phyloP scores from a whole-genome alignment of 495 filamentous ascomycete genomes.

The Haplographium delicatum region DNA sequence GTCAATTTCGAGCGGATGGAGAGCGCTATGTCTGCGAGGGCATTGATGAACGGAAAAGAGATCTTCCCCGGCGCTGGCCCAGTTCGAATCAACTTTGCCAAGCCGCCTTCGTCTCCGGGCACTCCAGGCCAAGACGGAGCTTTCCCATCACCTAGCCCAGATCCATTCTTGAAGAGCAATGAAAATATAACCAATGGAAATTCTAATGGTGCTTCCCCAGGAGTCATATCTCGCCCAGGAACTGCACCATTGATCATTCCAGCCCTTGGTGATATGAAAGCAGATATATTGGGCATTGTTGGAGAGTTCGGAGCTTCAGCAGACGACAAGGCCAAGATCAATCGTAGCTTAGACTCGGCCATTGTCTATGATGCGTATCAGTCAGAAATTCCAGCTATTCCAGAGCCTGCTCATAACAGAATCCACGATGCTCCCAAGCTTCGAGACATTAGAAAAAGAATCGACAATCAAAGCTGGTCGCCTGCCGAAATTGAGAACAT shows the following conservation, averaged over 20 bases:
- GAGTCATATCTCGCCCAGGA: constrained; percentile 38
- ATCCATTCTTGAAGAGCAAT: constrained; percentile 60
- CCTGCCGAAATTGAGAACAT: constrained; percentile 87
- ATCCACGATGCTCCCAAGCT: constrained; percentile 94
- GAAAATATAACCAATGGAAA: constrained; percentile 39
- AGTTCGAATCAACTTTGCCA: constrained; percentile 93
- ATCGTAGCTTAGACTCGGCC: constrained; percentile 64
- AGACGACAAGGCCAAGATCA: constrained; percentile 72
- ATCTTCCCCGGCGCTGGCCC: constrained; percentile 97
- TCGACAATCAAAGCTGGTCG: constrained; percentile 87
- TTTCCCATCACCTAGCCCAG: constrained; percentile 92
- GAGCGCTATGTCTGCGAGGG: constrained; percentile 83
- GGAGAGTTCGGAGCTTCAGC: constrained; percentile 80
- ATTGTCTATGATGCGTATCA: constrained; percentile 67
- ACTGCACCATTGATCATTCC: constrained; percentile 56
- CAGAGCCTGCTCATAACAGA: constrained; percentile 83
- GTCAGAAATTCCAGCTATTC: constrained; percentile 82
- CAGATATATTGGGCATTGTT: constrained; percentile 82
- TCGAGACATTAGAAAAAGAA: constrained; percentile 92
- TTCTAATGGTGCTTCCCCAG: constrained; percentile 33
- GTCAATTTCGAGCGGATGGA: constrained; percentile 92
- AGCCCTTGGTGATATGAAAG: constrained; percentile 65
- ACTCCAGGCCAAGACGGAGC: constrained; percentile 78
- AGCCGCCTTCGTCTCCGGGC: constrained; percentile 81
- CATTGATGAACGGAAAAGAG: constrained; percentile 87